A percentile compares a stretch with the other conserved stretches of the same genome.
These are phyloP conservation scores for Tetraselmis striata DNA, from an alignment of 139 green algal genomes.

Conservation along the genomic window DNA sequence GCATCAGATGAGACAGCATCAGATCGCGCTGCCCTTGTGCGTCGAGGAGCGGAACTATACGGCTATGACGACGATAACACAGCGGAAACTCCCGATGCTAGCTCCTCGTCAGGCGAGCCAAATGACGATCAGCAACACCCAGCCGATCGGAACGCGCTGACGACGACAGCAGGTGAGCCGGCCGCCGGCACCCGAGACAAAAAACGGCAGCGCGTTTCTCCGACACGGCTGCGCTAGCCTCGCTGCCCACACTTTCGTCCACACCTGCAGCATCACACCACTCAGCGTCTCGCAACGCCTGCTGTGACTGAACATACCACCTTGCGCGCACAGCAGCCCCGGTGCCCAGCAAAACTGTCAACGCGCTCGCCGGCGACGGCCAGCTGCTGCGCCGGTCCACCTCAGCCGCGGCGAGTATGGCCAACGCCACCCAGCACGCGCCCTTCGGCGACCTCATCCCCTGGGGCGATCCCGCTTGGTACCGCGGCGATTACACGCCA, in stretches of 20 bases:
- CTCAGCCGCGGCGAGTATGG: background rate
- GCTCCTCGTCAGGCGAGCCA: too few species aligned
- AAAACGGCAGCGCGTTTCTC: too few species aligned
- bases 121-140: too few species aligned
- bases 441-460: conserved; percentile 16
- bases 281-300: background rate
- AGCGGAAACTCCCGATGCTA: too few species aligned
- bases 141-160: too few species aligned
- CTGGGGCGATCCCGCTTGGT: conserved; percentile 23
- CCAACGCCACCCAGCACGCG: background rate
- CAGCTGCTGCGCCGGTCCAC: background rate
- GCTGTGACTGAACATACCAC: background rate
- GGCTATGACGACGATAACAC: too few species aligned
- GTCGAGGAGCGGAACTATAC: too few species aligned
- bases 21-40: too few species aligned
- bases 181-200: too few species aligned
- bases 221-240: too few species aligned
- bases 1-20: too few species aligned
- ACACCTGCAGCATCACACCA: background rate
- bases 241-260: background rate
- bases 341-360: background rate
- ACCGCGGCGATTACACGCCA: conserved; percentile 20
- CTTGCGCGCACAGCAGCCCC: background rate
- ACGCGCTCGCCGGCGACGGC: background rate
- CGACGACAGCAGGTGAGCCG: too few species aligned